These are phyloP conservation scores for Apophysomyces ossiformis DNA, from an alignment of 371 early-diverging fungal genomes.

Conservation along the genomic window DNA sequence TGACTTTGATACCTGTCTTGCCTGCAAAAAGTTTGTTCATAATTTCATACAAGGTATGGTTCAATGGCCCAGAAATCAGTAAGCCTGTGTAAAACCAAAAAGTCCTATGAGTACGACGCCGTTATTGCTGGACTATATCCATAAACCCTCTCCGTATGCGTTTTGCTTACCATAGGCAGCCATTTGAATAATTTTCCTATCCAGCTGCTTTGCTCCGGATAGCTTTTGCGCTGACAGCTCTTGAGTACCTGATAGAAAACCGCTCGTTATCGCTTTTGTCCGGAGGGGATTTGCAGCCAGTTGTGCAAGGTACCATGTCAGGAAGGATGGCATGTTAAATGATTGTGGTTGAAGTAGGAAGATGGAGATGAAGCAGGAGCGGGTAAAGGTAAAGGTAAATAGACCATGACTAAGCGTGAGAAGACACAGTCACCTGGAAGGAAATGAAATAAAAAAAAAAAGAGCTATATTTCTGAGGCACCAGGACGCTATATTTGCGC, in stretches of 20 bases:
- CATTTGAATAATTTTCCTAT: constrained; percentile 80
- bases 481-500: too few relatives aligned
- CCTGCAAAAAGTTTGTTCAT: constrained; percentile 68
- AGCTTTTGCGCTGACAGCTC: constrained; percentile 78
- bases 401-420: too few relatives aligned
- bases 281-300: constrained; percentile 71
- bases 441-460: too few relatives aligned
- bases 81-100: constrained; percentile 39
- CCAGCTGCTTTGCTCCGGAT: constrained; percentile 63
- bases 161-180: constrained; percentile 70
- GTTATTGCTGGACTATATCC: too few relatives aligned
- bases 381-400: constrained; percentile 6
- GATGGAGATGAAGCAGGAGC: not conserved
- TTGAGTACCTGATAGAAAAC: constrained; percentile 74
- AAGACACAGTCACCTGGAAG: too few relatives aligned
- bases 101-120: not conserved
- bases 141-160: not conserved
- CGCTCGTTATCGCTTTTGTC: constrained; percentile 84
- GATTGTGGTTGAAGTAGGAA: not conserved
- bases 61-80: constrained; percentile 73
- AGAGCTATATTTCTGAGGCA: too few relatives aligned
- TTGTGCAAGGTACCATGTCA: constrained; percentile 66
- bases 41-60: constrained; percentile 69
- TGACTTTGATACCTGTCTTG: constrained; percentile 60
- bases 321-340: constrained; percentile 34